Percentiles rank a stretch among this genome's conserved stretches.
These are phyloP conservation scores for Syzygium syzygioides DNA, from an alignment of 441 rosid genomes.

Conservation along the genomic window DNA sequence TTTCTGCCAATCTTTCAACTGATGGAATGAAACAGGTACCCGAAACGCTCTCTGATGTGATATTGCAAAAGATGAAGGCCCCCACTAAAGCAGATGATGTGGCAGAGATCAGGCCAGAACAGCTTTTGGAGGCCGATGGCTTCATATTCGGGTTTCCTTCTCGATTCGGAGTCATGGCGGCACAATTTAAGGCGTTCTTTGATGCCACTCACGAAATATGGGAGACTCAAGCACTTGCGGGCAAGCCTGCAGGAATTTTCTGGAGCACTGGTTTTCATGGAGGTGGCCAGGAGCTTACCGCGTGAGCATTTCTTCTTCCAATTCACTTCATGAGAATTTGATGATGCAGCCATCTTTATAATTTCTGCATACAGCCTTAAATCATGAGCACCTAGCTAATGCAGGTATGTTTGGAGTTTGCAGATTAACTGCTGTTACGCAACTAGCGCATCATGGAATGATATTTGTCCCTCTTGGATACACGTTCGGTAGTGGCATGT, in stretches of 20 bases:
- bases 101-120: constrained; percentile 62
- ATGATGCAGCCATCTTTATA: neutral
- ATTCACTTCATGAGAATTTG: neutral
- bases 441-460: constrained; percentile 84
- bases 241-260: constrained; percentile 94
- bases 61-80: constrained; percentile 74
- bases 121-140: constrained; percentile 78
- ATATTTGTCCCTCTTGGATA: constrained; percentile 80
- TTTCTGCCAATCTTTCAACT: neutral
- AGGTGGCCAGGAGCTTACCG: constrained; percentile 95
- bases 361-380: neutral
- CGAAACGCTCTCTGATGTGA: constrained; percentile 55
- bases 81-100: constrained; percentile 64
- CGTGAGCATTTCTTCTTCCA: constrained; percentile 37
- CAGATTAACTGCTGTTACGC: constrained; percentile 78
- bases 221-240: constrained; percentile 76
- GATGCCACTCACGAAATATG: constrained; percentile 66
- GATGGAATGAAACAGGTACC: constrained; percentile 43
- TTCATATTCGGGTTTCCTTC: constrained; percentile 91
- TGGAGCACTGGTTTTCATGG: constrained; percentile 97
- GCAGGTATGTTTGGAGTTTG: neutral
- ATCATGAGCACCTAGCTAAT: neutral
- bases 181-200: constrained; percentile 81
- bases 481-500: constrained; percentile 77
- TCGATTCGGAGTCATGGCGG: constrained; percentile 88